Evolutionary conservation across 2,329 filamentous ascomycete species (phyloP), one percentile per base, ranked within the genome.

Genomic region (Didymella lethalis): DNA sequence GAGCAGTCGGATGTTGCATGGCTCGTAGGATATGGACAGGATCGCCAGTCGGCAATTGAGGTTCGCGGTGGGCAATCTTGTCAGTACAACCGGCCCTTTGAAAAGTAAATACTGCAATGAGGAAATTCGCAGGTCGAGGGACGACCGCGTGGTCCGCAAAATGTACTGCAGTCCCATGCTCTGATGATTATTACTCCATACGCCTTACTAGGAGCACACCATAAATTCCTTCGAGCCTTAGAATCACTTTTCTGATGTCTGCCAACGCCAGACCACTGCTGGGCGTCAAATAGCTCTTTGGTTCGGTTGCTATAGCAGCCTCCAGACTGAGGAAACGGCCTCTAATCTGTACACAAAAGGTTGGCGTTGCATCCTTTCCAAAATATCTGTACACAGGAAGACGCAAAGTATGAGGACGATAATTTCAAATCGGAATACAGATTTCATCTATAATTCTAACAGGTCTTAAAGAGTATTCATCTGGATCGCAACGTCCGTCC

Each of bases 1-100:
- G 34, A 28, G 20, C 48, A 29, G 14, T 46, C 47, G 25, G 26
- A 46, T 36, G 47, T 46, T 50, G 47, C 54, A 47, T 32, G 23
- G 8, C 28, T 50, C 14, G 25, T n/a, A 23, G 31, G n/a, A 40
- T 40, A n/a, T 20, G 36, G 36, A 5, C 23, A 40, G 18, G 18
- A 20, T 40, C 18, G 16, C n/a, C n/a, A n/a, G n/a, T 18, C 36
- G n/a, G 36, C 36, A 20, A 8, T 40, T 40, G 36, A 40, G n/a
- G n/a, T 40, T 40, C n/a, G 14, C 4, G 32, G 32, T 40, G 36
- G 20, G n/a, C 14, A 16, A 14, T 16, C 26, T 29, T 16, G 32
- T 11, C 23, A 48, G 20, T 28, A 16, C 23, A 8, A 14, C 25
- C 7, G 16, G 4, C 11, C 29, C 40, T 31, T 36, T 44, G 18